Percentiles rank a stretch among this genome's conserved stretches.
Conservation (phyloP, 1,139 yeast species). For the Waltiozyma solani region DNA sequence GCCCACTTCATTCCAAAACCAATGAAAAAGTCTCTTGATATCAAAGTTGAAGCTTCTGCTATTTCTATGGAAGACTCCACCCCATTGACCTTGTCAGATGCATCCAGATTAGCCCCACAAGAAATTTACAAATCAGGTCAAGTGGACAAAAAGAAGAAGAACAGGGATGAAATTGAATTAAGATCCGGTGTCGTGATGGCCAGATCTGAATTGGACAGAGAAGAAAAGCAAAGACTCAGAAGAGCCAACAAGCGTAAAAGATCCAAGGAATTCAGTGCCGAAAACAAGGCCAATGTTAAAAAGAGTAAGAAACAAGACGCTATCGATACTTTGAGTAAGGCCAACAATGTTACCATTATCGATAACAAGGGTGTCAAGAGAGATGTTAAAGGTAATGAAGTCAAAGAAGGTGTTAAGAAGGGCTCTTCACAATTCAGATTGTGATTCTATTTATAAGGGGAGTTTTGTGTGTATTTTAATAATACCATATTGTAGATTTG, state of each 20-base stretch:
- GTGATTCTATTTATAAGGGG: too few relatives aligned
- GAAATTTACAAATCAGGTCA: conserved; percentile 62
- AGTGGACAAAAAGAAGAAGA: conserved; percentile 21
- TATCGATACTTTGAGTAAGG: conserved; percentile 62
- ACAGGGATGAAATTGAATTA: conserved; percentile 46
- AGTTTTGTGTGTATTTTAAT: background rate
- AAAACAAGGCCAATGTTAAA: conserved; percentile 28
- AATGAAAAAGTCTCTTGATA: conserved; percentile 65
- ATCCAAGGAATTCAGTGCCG: conserved; percentile 38
- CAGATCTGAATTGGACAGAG: conserved; percentile 74
- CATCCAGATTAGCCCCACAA: conserved; percentile 87
- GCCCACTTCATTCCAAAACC: conserved; percentile 94
- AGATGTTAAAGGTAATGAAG: conserved; percentile 61
- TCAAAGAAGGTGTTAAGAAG: conserved; percentile 27
- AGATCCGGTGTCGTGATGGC: conserved; percentile 78
- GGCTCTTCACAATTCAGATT: conserved; percentile 22
- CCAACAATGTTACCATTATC: conserved; percentile 71
- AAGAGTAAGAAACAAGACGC: conserved; percentile 52
- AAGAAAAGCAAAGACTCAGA: conserved; percentile 81
- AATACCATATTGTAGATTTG: too few relatives aligned
- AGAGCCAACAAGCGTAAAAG: conserved; percentile 80
- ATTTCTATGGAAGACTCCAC: conserved; percentile 95
- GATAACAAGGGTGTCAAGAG: conserved; percentile 70
- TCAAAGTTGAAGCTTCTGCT: conserved; percentile 73
- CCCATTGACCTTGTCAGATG: conserved; percentile 71